Percentiles rank a stretch among this genome's conserved stretches.
These are phyloP conservation scores for Elymus sibiricus DNA, from an alignment of 176 grass and related monocot genomes.

Conservation along the genomic window DNA sequence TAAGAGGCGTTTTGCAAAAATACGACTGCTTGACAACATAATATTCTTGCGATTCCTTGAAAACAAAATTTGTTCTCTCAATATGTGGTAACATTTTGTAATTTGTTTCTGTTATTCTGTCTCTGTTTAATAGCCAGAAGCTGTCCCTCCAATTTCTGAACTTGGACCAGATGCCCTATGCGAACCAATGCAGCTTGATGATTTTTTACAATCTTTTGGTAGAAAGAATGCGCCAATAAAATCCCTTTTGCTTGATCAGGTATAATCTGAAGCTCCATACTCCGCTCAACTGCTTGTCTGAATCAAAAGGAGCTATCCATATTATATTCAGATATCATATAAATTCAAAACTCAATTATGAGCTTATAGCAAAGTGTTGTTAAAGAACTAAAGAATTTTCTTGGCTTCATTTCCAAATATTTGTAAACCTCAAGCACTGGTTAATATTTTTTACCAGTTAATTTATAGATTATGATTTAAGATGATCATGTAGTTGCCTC, in stretches of 20 bases:
- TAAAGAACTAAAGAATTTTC: not conserved
- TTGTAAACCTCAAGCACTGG: not conserved
- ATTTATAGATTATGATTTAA: slow-evolving; percentile 1
- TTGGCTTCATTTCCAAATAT: not conserved
- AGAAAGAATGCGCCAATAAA: slow-evolving; percentile 61
- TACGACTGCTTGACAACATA: slow-evolving; percentile 65
- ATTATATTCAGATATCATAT: not conserved
- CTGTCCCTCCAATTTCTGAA: slow-evolving; percentile 62
- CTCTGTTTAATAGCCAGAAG: slow-evolving; percentile 52
- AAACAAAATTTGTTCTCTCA: not conserved
- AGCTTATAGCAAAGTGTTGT: not conserved
- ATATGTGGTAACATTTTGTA: not conserved
- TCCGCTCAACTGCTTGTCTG: not conserved
- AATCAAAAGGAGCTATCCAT: not conserved
- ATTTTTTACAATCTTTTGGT: slow-evolving; percentile 45
- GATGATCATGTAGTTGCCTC: not conserved
- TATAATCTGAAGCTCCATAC: slow-evolving; percentile 22
- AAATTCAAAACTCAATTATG: not conserved
- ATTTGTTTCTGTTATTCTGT: not conserved
- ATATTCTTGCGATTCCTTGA: not conserved
- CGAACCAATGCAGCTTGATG: slow-evolving; percentile 49
- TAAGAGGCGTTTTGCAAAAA: slow-evolving; percentile 82
- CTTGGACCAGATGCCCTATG: slow-evolving; percentile 73
- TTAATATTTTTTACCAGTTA: not conserved
- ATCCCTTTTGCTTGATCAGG: slow-evolving; percentile 72